Evolutionary conservation across 257 asterid genomes (phyloP).

Genomic region (Nemophila menziesii): DNA sequence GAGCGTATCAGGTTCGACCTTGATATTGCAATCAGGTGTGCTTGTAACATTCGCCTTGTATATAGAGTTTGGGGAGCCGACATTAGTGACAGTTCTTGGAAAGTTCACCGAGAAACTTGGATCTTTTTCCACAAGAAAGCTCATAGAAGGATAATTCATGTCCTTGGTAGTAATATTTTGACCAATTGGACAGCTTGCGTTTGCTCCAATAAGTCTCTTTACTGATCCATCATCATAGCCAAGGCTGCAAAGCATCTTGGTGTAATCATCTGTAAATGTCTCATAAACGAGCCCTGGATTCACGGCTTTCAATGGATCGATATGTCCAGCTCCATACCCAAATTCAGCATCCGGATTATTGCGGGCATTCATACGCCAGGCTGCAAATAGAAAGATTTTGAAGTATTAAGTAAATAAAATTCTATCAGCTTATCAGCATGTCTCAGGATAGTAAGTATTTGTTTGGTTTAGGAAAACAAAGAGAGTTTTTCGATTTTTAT

Average conservation of each 20-base stretch:
- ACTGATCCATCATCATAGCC: background rate
- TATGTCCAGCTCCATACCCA: conserved; percentile 16
- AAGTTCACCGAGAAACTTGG: background rate
- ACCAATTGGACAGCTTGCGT: background rate
- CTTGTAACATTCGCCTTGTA: too few relatives aligned
- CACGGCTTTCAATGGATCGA: conserved; percentile 16
- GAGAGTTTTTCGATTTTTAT: too few relatives aligned
- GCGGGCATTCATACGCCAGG: conserved; percentile 7
- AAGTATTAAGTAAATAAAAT: background rate
- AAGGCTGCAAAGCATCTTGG: conserved; percentile 6
- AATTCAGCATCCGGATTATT: conserved; percentile 7
- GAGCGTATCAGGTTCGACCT: conserved; percentile 17
- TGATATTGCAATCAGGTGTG: conserved; percentile 1
- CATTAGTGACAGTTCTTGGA: background rate
- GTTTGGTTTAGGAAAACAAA: too few relatives aligned
- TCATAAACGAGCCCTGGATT: conserved; percentile 15
- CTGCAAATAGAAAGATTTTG: conserved; percentile 4
- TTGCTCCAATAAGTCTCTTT: background rate
- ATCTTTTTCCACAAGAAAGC: background rate
- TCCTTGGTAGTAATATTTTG: background rate
- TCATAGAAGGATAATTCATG: conserved; percentile 31
- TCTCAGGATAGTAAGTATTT: too few relatives aligned
- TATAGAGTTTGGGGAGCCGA: background rate
- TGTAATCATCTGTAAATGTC: conserved; percentile 2
- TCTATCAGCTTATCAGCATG: too few relatives aligned